phyloP scores from a whole-genome alignment of 2,329 filamentous ascomycete genomes.

The Calonectria henricotiae region DNA sequence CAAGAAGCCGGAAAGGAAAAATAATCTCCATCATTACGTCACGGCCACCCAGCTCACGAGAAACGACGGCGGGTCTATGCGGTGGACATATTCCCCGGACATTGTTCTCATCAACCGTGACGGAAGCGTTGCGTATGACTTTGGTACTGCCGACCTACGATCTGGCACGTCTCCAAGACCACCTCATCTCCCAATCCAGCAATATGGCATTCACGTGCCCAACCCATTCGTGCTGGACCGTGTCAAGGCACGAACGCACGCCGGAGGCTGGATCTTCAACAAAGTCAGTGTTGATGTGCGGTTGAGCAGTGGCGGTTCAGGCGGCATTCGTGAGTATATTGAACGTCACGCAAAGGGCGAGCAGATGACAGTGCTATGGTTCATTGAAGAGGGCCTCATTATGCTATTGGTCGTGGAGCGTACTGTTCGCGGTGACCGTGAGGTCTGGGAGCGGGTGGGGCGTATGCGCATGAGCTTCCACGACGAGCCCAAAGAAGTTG shows the following conservation, averaged over 20 bases:
- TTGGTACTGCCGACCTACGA: conserved; percentile 40
- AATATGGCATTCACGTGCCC: conserved; percentile 55
- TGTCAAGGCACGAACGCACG: conserved; percentile 56
- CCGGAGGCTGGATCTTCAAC: conserved; percentile 58
- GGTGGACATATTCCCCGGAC: conserved; percentile 58
- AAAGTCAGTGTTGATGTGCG: conserved; percentile 56
- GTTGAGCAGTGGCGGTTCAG: conserved; percentile 51
- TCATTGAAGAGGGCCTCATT: conserved; percentile 56
- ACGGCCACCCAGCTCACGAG: conserved; percentile 57
- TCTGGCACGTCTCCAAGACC: conserved; percentile 44
- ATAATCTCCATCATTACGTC: conserved; percentile 58
- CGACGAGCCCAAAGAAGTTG: conserved; percentile 56
- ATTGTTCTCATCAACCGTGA: conserved; percentile 53
- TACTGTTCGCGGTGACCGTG: conserved; percentile 39
- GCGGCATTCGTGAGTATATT: conserved; percentile 55
- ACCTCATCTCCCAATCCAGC: conserved; percentile 48
- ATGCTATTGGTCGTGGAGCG: conserved; percentile 57
- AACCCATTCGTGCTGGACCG: conserved; percentile 57
- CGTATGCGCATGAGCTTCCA: conserved; percentile 58
- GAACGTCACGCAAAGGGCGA: conserved; percentile 56
- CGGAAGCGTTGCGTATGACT: conserved; percentile 56
- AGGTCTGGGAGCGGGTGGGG: conserved; percentile 56
- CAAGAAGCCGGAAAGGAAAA: conserved; percentile 52
- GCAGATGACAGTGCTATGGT: conserved; percentile 59
- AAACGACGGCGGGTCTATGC: conserved; percentile 53